phyloP scores from a whole-genome alignment of 805 yeast species.

The Cyberlindnera maclurae region DNA sequence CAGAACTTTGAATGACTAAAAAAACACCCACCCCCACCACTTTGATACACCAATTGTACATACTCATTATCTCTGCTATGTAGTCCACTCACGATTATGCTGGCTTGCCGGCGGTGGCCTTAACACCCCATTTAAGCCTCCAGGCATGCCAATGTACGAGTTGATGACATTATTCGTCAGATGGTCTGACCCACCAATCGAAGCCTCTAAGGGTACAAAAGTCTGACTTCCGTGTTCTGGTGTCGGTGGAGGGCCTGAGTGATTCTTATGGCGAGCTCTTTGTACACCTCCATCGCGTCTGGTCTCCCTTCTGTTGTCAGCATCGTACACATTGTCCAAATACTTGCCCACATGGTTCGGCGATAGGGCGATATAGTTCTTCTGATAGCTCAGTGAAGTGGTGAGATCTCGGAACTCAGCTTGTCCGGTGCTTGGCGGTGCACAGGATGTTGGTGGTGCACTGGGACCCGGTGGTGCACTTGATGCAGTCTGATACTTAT shows the following conservation, averaged over 20 bases:
- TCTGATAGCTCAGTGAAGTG: constrained; percentile 4
- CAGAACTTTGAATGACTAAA: no score
- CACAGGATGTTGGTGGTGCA: constrained; percentile 1
- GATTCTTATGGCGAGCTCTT: no score
- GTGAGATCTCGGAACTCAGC: constrained; percentile 2
- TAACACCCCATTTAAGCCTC: constrained; percentile 2
- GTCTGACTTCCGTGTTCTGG: constrained; percentile 1
- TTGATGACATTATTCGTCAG: constrained; percentile 12
- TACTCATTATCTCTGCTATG: background rate
- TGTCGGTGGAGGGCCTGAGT: constrained; percentile 6
- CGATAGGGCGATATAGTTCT: constrained; percentile 12
- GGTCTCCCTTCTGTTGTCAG: background rate
- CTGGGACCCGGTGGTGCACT: background rate
- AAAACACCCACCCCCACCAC: no score
- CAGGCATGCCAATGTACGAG: constrained; percentile 18
- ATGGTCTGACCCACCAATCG: constrained; percentile 1
- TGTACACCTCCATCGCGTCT: no score
- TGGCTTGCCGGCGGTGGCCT: constrained; percentile 11
- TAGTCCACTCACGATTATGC: constrained; percentile 17
- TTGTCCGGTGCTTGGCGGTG: background rate
- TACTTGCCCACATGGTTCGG: constrained; percentile 16
- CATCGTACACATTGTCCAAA: constrained; percentile 10
- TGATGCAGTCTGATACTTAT: constrained; percentile 9
- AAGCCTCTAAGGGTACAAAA: background rate
- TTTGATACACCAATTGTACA: background rate